Conservation (phyloP, 2,329 filamentous ascomycete species). For the Chaetoscypha palmicola region DNA sequence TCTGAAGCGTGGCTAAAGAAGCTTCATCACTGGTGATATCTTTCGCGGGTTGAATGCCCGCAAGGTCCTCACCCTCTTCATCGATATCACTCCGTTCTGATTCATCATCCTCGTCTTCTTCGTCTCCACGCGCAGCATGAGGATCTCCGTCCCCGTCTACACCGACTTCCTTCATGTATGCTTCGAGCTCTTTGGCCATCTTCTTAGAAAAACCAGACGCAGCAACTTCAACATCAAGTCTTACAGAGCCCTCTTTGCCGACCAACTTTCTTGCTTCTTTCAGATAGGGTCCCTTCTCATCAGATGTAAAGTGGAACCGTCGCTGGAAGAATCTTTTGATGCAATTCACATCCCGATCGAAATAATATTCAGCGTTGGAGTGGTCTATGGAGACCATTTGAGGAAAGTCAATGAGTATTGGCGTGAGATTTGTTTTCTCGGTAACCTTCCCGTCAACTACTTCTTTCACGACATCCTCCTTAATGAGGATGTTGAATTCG, state of each 20-base stretch:
- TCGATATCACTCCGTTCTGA: constrained; percentile 31
- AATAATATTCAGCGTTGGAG: constrained; percentile 90
- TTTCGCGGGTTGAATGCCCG: constrained; percentile 7
- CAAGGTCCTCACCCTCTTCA: constrained; percentile 29
- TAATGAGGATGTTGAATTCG: constrained; percentile 96
- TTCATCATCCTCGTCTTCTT: constrained; percentile 33
- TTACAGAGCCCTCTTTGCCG: constrained; percentile 54
- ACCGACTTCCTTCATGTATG: constrained; percentile 72
- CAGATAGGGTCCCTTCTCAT: constrained; percentile 78
- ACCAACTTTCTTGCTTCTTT: constrained; percentile 72
- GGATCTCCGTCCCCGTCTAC: constrained; percentile 40
- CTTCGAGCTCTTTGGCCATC: constrained; percentile 89
- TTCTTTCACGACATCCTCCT: constrained; percentile 51
- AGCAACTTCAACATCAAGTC: constrained; percentile 82
- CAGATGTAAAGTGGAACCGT: constrained; percentile 79
- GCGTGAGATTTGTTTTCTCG: constrained; percentile 52
- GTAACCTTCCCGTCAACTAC: constrained; percentile 36
- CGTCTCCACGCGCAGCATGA: constrained; percentile 26
- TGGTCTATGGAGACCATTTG: constrained; percentile 98
- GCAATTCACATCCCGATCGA: constrained; percentile 91
- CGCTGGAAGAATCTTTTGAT: constrained; percentile 91
- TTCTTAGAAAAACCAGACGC: constrained; percentile 95
- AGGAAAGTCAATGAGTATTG: constrained; percentile 93
- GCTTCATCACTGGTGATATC: constrained; percentile 12
- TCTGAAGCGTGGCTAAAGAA: constrained; percentile 20